Conservation (phyloP, 768 basidiomycete genomes). For the Trametes cingulata region DNA sequence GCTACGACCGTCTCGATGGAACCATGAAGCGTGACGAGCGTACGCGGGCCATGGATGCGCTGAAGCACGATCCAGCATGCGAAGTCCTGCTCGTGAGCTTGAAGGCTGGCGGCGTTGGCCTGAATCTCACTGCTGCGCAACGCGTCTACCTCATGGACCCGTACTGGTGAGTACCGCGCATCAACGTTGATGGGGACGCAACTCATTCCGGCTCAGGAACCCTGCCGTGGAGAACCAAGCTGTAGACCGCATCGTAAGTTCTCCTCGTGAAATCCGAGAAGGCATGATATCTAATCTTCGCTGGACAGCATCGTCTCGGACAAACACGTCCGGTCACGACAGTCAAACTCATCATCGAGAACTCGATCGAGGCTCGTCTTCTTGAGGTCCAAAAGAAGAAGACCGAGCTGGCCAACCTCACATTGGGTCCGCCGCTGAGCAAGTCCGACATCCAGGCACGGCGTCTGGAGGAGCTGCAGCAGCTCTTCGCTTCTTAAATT, state of each 20-base stretch:
- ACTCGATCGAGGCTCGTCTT: constrained; percentile 90
- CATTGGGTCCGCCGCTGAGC: constrained; percentile 82
- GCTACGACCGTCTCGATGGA: constrained; percentile 91
- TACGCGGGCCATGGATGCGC: constrained; percentile 85
- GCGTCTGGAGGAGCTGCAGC: constrained; percentile 83
- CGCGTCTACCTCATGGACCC: constrained; percentile 97
- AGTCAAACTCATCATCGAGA: constrained; percentile 90
- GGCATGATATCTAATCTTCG: neutral
- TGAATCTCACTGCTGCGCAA: constrained; percentile 93
- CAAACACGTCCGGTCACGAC: constrained; percentile 92
- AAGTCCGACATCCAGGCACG: constrained; percentile 87
- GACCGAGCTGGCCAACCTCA: constrained; percentile 91
- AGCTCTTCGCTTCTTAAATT: constrained; percentile 55
- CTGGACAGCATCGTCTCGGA: constrained; percentile 91
- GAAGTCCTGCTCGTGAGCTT: constrained; percentile 96
- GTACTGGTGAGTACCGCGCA: constrained; percentile 65
- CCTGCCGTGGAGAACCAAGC: constrained; percentile 98
- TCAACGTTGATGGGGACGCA: constrained; percentile 7
- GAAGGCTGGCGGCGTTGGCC: constrained; percentile 94
- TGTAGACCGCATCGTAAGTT: constrained; percentile 90
- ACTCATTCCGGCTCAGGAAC: constrained; percentile 58
- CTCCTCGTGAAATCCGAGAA: neutral
- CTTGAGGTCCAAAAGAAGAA: constrained; percentile 95
- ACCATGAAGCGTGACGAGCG: constrained; percentile 98
- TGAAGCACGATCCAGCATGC: constrained; percentile 86